Percentiles rank a stretch among this genome's conserved stretches.
These are phyloP conservation scores for Plasmopara muralis DNA, from an alignment of 352 stramenopile genomes.

Conservation along the genomic window DNA sequence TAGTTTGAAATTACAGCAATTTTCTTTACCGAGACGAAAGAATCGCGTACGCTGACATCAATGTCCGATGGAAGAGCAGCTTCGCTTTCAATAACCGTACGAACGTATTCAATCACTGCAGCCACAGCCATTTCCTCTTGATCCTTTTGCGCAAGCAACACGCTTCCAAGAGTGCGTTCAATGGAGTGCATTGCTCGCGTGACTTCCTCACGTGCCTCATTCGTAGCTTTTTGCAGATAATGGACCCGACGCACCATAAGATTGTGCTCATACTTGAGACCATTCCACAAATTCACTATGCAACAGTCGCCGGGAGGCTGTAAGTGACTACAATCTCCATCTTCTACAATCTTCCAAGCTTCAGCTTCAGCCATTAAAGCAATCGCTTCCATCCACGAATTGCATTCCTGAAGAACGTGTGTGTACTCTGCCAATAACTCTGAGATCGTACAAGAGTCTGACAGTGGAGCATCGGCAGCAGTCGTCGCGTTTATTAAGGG, in stretches of 20 bases:
- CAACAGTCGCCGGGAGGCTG: conserved; percentile 18
- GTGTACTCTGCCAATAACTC: conserved; percentile 42
- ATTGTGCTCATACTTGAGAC: conserved; percentile 54
- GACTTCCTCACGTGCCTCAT: conserved; percentile 45
- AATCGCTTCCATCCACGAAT: conserved; percentile 34
- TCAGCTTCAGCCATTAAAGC: conserved; percentile 10
- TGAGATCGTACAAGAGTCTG: conserved; percentile 27
- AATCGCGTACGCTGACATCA: conserved; percentile 41
- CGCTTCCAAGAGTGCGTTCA: conserved; percentile 38
- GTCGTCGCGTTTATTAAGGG: conserved; percentile 10
- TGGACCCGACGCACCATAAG: conserved; percentile 42
- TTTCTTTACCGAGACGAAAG: not conserved
- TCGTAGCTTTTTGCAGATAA: conserved; percentile 37
- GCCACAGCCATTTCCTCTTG: conserved; percentile 42
- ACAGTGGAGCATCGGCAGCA: conserved; percentile 15
- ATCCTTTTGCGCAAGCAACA: conserved; percentile 34
- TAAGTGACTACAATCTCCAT: not conserved
- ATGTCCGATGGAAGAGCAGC: conserved; percentile 53
- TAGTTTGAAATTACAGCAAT: not conserved
- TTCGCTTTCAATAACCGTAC: conserved; percentile 47
- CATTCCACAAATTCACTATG: conserved; percentile 46
- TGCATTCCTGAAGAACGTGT: conserved; percentile 36
- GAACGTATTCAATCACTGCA: conserved; percentile 45
- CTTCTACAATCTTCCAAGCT: conserved; percentile 10
- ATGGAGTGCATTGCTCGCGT: conserved; percentile 38